A percentile compares a stretch with the other conserved stretches of the same genome.
These are phyloP conservation scores for Hypoxylon fuscum DNA, from an alignment of 495 filamentous ascomycete species.

Conservation along the genomic window DNA sequence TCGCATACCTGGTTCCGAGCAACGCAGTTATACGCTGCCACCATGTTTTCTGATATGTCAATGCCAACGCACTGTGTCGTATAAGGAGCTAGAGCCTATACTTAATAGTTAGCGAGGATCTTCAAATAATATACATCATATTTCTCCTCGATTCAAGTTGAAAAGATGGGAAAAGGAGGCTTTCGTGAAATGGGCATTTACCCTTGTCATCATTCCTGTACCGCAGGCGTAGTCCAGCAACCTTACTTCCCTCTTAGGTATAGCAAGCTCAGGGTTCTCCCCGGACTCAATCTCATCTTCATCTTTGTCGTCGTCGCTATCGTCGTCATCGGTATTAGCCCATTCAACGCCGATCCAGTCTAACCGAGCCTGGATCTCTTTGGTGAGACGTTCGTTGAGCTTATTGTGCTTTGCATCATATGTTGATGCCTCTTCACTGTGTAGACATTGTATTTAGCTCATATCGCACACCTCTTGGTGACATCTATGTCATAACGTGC, in stretches of 20 bases:
- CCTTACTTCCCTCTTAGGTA: constrained; percentile 58
- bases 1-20: constrained; percentile 55
- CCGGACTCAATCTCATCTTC: constrained; percentile 14
- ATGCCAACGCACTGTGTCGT: constrained; percentile 69
- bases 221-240: constrained; percentile 83
- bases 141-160: neutral
- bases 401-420: constrained; percentile 55
- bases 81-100: constrained; percentile 66
- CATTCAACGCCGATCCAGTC: constrained; percentile 71
- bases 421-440: constrained; percentile 50
- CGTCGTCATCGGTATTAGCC: constrained; percentile 46
- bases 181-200: constrained; percentile 39
- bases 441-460: constrained; percentile 18
- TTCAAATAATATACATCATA: neutral
- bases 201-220: constrained; percentile 68
- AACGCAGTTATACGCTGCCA: constrained; percentile 63
- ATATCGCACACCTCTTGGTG: constrained; percentile 4
- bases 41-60: constrained; percentile 75
- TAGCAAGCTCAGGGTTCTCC: neutral
- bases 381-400: constrained; percentile 49
- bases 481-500: constrained; percentile 2
- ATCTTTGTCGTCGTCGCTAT: constrained; percentile 54
- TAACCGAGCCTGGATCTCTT: constrained; percentile 60
- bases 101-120: constrained; percentile 6
- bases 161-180: neutral